These are phyloP conservation scores for Fusarium sp. DNA, from an alignment of 2,329 filamentous ascomycete genomes.

Conservation along the genomic window DNA sequence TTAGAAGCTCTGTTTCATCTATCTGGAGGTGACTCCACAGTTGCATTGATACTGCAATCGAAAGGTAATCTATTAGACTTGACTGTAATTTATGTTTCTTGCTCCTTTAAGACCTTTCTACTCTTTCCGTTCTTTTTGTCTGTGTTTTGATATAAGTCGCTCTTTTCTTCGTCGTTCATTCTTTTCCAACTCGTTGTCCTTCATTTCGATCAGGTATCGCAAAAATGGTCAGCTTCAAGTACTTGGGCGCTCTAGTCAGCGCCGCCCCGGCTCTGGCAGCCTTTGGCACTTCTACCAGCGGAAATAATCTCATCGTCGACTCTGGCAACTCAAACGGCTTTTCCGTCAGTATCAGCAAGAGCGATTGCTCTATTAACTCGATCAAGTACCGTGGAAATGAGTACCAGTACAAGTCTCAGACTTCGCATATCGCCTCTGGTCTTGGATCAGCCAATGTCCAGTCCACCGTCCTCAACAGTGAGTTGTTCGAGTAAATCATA, in stretches of 20 bases:
- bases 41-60: neutral
- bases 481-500: neutral
- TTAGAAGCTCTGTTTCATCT: constrained; percentile 17
- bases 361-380: constrained; percentile 72
- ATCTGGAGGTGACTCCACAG: constrained; percentile 10
- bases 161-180: neutral
- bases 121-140: constrained; percentile 2
- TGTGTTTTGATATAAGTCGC: neutral
- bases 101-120: neutral
- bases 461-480: constrained; percentile 52
- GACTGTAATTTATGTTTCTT: neutral
- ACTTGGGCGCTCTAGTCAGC: constrained; percentile 45
- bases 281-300: constrained; percentile 56
- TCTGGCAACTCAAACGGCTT: constrained; percentile 61
- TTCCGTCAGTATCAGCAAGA: constrained; percentile 61
- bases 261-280: constrained; percentile 51
- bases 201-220: constrained; percentile 28
- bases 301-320: constrained; percentile 59
- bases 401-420: constrained; percentile 61
- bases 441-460: constrained; percentile 64
- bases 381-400: constrained; percentile 69
- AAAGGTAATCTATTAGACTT: neutral
- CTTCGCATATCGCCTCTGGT: constrained; percentile 56
- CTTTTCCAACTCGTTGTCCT: neutral
- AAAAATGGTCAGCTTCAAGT: constrained; percentile 41